Evolutionary conservation across 352 stramenopile species (phyloP), one percentile per base, ranked within the genome.

Genomic region (Pythium folliculosum): DNA sequence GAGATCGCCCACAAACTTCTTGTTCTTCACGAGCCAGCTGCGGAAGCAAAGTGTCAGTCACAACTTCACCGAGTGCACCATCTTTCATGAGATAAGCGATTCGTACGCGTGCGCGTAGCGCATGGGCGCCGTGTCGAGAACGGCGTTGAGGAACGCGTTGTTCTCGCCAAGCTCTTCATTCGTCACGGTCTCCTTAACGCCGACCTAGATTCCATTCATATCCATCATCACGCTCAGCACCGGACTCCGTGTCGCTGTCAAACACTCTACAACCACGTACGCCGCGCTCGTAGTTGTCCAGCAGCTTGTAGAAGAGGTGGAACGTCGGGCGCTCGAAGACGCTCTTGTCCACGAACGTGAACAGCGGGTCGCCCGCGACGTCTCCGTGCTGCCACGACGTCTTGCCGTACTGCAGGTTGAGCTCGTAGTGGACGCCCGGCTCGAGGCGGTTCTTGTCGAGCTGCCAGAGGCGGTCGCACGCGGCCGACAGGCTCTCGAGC

Each of bases 331-430:
- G 86, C 61, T 97, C 76, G 57, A 98, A 93, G 12, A 97, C 76
- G 48, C 77, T 69, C 49, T 78, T 73, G 66, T 98, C 84, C 32
- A 98, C 91, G 64, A 82, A 92, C 37, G 79, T 84, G 72, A 99
- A 99, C 25, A 99, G 84, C 30, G 87, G 86, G 16, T 98, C 93
- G 38, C 60, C 65, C 2, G 96, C 94, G 6, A 78, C 78, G 68
- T 99, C 95, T 7, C 92, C 91, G 52, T 89, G 88, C 58, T 92
- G 76, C 72, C 88, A 98, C 16, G 86, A 81, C 54, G 83, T 90
- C 74, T 98, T 98, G 37, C 90, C 91, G 19, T 88, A 76, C 77
- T 99, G 95, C 14, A 99, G 78, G 70, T 98, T 94, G 53, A 99
- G 92, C 54, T 83, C 75, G 65, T 98, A 99, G 74, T 99, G 87